Evolutionary conservation across 2,329 filamentous ascomycete genomes (phyloP).

Genomic region (Furcasterigmium furcatum): DNA sequence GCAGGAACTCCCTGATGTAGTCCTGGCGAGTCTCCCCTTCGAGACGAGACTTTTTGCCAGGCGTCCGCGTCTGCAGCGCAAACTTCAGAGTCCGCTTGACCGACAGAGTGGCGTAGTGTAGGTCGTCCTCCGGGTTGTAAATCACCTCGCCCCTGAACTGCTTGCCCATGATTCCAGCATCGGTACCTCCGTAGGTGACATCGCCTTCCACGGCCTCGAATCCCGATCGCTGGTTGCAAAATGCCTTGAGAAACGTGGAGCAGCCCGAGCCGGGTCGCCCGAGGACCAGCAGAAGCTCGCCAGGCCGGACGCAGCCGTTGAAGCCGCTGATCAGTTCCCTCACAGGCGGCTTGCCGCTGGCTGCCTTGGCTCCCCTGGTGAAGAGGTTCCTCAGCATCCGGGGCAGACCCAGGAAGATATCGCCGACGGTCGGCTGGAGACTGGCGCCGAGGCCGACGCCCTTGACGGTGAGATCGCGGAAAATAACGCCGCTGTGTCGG

Average conservation of each 20-base stretch:
- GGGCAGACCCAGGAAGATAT: conserved; percentile 28
- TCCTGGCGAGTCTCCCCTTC: conserved; percentile 58
- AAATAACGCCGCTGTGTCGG: conserved; percentile 66
- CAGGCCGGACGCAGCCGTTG: conserved; percentile 50
- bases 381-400: conserved; percentile 17
- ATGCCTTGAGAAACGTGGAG: conserved; percentile 55
- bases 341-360: conserved; percentile 29
- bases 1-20: conserved; percentile 48
- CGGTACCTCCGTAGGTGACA: conserved; percentile 56
- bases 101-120: conserved; percentile 66
- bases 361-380: conserved; percentile 23
- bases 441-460: conserved; percentile 65
- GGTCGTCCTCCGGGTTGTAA: conserved; percentile 66
- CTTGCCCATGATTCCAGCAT: conserved; percentile 41
- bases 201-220: conserved; percentile 64
- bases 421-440: conserved; percentile 37
- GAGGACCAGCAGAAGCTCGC: conserved; percentile 56
- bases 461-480: conserved; percentile 67
- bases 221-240: conserved; percentile 65
- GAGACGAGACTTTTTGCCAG: conserved; percentile 42
- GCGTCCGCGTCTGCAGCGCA: conserved; percentile 60
- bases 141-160: conserved; percentile 60
- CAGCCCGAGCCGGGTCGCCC: conserved; percentile 56
- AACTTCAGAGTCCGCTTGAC: conserved; percentile 67
- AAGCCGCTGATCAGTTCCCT: conserved; percentile 44